Conservation (phyloP, 257 asterid species). For the Solanum medicagineum region DNA sequence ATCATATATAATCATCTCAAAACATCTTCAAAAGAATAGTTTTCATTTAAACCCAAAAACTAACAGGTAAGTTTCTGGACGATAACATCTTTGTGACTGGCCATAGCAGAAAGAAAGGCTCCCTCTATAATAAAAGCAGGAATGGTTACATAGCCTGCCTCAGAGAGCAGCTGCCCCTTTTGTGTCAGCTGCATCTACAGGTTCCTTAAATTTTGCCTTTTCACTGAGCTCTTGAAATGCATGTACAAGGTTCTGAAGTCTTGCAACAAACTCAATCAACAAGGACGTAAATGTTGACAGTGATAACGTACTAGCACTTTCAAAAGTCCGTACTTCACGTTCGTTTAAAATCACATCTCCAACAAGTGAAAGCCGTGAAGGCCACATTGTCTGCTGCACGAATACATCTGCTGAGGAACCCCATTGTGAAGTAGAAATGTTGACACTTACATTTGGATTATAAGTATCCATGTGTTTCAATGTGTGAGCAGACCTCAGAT, state of each 20-base stretch:
- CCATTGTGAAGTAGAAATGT: slow-evolving; percentile 43
- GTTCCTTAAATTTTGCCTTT: slow-evolving; percentile 67
- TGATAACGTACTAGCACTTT: slow-evolving; percentile 90
- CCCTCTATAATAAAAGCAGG: slow-evolving; percentile 11
- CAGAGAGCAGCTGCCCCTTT: slow-evolving; percentile 24
- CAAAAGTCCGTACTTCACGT: slow-evolving; percentile 72
- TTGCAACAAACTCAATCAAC: slow-evolving; percentile 84
- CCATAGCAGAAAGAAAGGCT: background rate
- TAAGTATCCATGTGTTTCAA: slow-evolving; percentile 21
- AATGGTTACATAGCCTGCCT: slow-evolving; percentile 18
- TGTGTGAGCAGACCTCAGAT: slow-evolving; percentile 33
- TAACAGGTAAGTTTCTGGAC: background rate
- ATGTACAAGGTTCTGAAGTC: slow-evolving; percentile 75
- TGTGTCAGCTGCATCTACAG: slow-evolving; percentile 8
- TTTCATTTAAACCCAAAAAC: background rate
- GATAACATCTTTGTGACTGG: background rate
- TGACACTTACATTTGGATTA: slow-evolving; percentile 27
- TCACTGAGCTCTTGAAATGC: slow-evolving; percentile 62
- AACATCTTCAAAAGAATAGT: background rate
- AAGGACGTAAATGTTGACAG: slow-evolving; percentile 70
- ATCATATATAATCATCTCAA: background rate
- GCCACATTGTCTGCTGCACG: slow-evolving; percentile 70
- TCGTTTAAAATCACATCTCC: slow-evolving; percentile 60
- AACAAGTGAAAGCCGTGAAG: slow-evolving; percentile 75
- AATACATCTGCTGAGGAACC: slow-evolving; percentile 60